Evolutionary conservation across 371 early-diverging fungal genomes (phyloP), one percentile per base, ranked within the genome.

Genomic region (Vittaforma corneae): DNA sequence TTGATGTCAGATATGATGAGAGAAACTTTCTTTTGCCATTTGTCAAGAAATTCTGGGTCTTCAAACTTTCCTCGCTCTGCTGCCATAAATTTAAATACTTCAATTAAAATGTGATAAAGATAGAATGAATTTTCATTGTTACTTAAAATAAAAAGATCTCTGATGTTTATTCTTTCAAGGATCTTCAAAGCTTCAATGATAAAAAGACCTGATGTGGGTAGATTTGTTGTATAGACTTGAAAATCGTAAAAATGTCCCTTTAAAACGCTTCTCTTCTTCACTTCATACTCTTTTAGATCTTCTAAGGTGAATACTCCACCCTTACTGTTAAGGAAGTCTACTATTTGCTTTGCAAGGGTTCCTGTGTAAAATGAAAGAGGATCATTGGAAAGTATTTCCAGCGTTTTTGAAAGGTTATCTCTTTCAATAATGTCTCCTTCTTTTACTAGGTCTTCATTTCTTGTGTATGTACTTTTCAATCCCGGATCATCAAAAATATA

Each of bases 311-410:
- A 61, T 40, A 89, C 84, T 0, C 95, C 97, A 6, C 90, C 89
- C 22, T 78, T 64, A 16, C 73, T 69, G 50, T 80, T 83, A 6
- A 86, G 80, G 1, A 84, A 82, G 20, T 83, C 76, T 2, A 91
- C 86, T 16, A 94, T 73, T 29, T 60, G 62, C 11, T 82, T 77
- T 0, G 91, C 91, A 71, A 97, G 86, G 33, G 72, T 62, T 29
- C 93, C 93, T 54, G 72, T 79, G 74, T 95, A 95, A 77, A 95
- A 97, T 65, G 83, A 75, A 0, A 87, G 78, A 0, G 95, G 96
- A 47, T 90, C 72, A n/a, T 77, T 70, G 0, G 89, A 85, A 44
- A 97, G 81, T 2, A 56, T 74, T 68, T 86, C 82, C 33, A 97
- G 77, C 0, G 96, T 91, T 45, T 82, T 65, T 0, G 89, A 92